phyloP scores from a whole-genome alignment of 257 asterid species.

The Apocynum venetum region DNA sequence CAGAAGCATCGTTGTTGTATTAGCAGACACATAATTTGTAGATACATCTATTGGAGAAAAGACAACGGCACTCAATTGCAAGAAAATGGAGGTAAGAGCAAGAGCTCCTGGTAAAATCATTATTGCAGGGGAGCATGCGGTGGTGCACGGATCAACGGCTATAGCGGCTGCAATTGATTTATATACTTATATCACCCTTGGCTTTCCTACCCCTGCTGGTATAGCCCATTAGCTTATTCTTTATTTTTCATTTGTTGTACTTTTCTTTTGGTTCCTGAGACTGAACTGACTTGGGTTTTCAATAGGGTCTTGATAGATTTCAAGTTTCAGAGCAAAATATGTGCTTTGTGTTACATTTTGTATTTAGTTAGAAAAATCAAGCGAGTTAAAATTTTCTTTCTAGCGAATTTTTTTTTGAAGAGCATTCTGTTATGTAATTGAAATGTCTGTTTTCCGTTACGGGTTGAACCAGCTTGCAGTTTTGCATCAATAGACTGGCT shows the following conservation, averaged over 20 bases:
- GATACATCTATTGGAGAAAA: background rate
- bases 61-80: background rate
- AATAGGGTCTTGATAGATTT: background rate
- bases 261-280: background rate
- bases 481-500: background rate
- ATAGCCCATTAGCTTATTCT: background rate
- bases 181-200: slow-evolving; percentile 78
- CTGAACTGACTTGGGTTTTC: slow-evolving; percentile 6
- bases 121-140: slow-evolving; percentile 96
- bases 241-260: background rate
- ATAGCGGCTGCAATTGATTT: slow-evolving; percentile 98
- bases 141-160: slow-evolving; percentile 95
- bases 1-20: background rate
- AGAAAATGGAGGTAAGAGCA: slow-evolving; percentile 84
- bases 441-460: background rate
- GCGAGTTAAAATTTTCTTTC: background rate
- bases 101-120: slow-evolving; percentile 98
- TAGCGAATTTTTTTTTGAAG: background rate
- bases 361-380: background rate
- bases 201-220: slow-evolving; percentile 87
- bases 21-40: background rate
- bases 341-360: background rate
- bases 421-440: background rate
- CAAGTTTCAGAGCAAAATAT: background rate
- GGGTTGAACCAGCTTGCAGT: background rate